Base-by-base conservation (phyloP, 352 stramenopile species). In the Globisporangium spiculum region DNA sequence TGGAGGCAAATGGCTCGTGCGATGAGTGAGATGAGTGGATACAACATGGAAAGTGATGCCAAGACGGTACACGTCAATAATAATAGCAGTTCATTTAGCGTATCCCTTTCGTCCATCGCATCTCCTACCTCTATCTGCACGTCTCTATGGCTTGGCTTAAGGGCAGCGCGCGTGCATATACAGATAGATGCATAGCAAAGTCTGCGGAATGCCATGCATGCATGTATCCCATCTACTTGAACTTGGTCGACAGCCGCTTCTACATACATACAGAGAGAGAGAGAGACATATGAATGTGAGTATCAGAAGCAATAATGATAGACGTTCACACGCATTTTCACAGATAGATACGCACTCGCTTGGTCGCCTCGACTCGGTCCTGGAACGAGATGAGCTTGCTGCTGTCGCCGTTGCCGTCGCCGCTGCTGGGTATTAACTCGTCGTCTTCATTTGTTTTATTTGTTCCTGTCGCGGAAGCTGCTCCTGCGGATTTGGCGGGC, bases 1-100 rank as follows among this genome's bases (percentile, higher is more conserved):
- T 48, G 83, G 82, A 1, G 74, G 73, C 44, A 93, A 93, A 62
- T 93, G 84, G 84, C 83, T 93, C 20, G 84, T 93, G 61, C 78
- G 84, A 38, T 93, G 65, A 78, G 36, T 9, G 26, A 60, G 16
- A 41, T 44, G 38, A 67, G 3, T 18, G 14, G 38, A 62, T 5
- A 48, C 9, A 46, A 38, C 52, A 57, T 24, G 32, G 1, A 50
- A n/a, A 30, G 7, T 26, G 22, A 22, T 41, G 4, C 34, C 24
- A n/a, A 24, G n/a, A 53, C 41, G 41, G 5, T 20, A 18, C 38
- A 3, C 12, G n/a, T n/a, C 38, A 61, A 67, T 61, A 67, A 24
- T 61, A 61, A 67, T 50, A 24, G n/a, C 18, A 16, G 3, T 56
- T 24, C n/a, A 57, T 65, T n/a, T 36, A 16, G 41, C 41, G 4